Base-by-base conservation (phyloP, 139 green algal genomes). In the Bryopsis sp. region DNA sequence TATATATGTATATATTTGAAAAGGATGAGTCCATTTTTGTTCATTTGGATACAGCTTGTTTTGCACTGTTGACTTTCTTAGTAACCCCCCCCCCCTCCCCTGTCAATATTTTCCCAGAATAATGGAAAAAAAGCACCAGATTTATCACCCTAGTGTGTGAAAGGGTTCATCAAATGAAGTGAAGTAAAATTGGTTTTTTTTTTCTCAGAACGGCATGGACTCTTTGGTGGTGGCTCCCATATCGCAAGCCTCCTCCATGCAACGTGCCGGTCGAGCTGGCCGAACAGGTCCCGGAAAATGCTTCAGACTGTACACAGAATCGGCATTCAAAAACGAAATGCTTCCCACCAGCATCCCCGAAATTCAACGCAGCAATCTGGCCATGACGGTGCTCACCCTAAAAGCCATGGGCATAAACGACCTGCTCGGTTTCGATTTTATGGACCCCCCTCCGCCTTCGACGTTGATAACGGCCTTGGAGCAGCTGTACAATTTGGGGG, bases 341-440 rank as follows among this genome's bases (percentile, higher is more conserved):
- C 82, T 96, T 72, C 84, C 85, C 39, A 89, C 85, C 8, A 79
- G 58, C 1, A 79, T 95, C 26, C 92, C 90, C 1, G 90, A 97
- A 77, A 97, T 97, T 72, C 89, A 95, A 79, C 78, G 90, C 37
- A 90, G 80, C 70, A 90, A 90, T 76, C 68, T 92, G 61, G 67
- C 75, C 19, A 91, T 94, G 84, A 93, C 87, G 19, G 86, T 93
- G 72, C 80, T 98, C 33, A 89, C 92, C 76, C 81, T 98, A 28
- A 98, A 96, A 79, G 87, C 88, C 43, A 95, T 99, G 86, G 94
- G 94, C 70, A 98, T 99, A 82, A 97, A 98, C 76, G 91, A 98
- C 80, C 82, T 98, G 48, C 79, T 98, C 48, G 81, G 79, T 48
- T 99, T 99, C 76, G 94, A 98, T 84, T 99, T 99, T 84, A 99